Evolutionary conservation across 2,329 filamentous ascomycete species (phyloP).

Genomic region (Colletotrichum sp.): DNA sequence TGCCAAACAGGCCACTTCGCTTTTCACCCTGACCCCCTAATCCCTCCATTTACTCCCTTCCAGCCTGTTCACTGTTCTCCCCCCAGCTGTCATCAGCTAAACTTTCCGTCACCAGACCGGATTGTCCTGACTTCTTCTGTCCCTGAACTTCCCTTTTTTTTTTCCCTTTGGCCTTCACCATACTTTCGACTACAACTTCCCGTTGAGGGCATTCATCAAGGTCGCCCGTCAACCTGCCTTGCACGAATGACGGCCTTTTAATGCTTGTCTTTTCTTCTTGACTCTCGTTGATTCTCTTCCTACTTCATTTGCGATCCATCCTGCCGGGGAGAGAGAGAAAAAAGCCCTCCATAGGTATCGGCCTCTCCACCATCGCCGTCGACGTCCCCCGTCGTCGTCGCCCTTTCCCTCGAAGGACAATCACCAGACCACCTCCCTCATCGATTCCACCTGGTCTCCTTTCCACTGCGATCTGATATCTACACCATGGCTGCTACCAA

Average conservation of each 20-base stretch:
- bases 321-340: not conserved
- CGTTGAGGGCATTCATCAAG: slow-evolving; percentile 24
- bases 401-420: not conserved
- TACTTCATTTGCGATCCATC: not conserved
- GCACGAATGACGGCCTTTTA: slow-evolving; percentile 38
- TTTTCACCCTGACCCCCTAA: slow-evolving; percentile 27
- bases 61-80: slow-evolving; percentile 3
- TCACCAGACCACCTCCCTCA: not conserved
- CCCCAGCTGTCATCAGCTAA: slow-evolving; percentile 21
- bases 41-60: slow-evolving; percentile 16
- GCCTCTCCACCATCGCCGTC: not conserved
- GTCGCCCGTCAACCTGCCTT: slow-evolving; percentile 7
- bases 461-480: not conserved
- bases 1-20: slow-evolving; percentile 40
- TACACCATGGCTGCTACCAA: slow-evolving; percentile 13
- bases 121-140: not conserved
- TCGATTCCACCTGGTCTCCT: not conserved
- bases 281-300: slow-evolving; percentile 40
- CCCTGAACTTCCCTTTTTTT: slow-evolving; percentile 4
- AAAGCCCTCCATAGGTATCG: not conserved
- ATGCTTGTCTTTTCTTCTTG: slow-evolving; percentile 44
- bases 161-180: not conserved
- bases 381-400: not conserved
- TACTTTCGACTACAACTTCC: not conserved
- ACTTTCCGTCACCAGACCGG: slow-evolving; percentile 16